phyloP scores from a whole-genome alignment of 108 stramenopile genomes.

The Mayamaea pseudoterrestris region DNA sequence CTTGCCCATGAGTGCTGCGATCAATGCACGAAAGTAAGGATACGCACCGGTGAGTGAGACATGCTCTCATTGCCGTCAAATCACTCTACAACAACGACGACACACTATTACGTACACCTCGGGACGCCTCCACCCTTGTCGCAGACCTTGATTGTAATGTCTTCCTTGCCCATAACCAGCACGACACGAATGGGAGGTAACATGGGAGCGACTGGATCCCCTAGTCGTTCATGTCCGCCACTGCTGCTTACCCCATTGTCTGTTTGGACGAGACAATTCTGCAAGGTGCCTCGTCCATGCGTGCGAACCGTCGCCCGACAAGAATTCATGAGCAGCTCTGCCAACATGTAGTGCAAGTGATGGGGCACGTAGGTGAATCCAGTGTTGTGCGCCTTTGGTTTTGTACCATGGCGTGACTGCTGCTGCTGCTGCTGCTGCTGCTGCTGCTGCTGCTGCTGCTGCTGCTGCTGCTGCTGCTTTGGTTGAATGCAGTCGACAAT shows the following conservation, averaged over 20 bases:
- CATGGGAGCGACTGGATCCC: slow-evolving; percentile 31
- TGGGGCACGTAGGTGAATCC: slow-evolving; percentile 84
- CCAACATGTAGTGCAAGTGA: slow-evolving; percentile 93
- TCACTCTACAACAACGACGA: too few relatives aligned
- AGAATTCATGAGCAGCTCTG: slow-evolving; percentile 94
- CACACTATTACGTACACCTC: too few relatives aligned
- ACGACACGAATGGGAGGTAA: slow-evolving; percentile 82
- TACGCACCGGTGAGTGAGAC: too few relatives aligned
- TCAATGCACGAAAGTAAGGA: too few relatives aligned
- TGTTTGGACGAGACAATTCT: background rate
- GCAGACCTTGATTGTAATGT: slow-evolving; percentile 95
- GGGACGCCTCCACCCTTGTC: slow-evolving; percentile 97
- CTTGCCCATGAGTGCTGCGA: slow-evolving; percentile 75
- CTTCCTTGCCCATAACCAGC: slow-evolving; percentile 92
- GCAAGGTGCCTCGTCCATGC: background rate
- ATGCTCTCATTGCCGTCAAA: too few relatives aligned
- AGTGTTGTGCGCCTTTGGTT: slow-evolving; percentile 4
- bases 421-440: too few relatives aligned
- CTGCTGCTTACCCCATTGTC: background rate
- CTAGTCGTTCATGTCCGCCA: slow-evolving; percentile 9
- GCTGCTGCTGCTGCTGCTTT: background rate
- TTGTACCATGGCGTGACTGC: background rate
- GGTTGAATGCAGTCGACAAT: slow-evolving; percentile 45
- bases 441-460: background rate
- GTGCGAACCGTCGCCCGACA: slow-evolving; percentile 82